Base-by-base conservation (phyloP, 805 yeast genomes). In the Scheffersomyces lignosus region DNA sequence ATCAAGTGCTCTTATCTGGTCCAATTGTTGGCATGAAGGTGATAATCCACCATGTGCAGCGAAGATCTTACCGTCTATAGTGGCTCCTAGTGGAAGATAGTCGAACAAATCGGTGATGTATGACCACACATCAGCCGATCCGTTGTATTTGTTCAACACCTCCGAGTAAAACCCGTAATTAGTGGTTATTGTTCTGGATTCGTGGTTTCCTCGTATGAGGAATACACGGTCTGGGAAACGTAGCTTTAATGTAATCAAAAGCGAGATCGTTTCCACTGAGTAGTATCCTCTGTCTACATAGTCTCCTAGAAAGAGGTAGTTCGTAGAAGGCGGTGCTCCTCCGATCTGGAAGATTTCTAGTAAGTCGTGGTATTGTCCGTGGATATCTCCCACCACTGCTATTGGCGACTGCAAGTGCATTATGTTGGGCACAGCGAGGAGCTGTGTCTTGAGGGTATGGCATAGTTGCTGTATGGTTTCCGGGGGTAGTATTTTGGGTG, bases 41-140 rank as follows among this genome's bases (percentile, higher is more conserved):
- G 96, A 87, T 4, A 93, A 64, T 0, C 99, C 99, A 4, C 99
- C 99, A 56, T 93, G 99, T 4, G 91, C 91, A 50, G 98, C 95
- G 59, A 93, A 93, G 3, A 95, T 78, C 27, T 81, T 78, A 53
- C 89, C 81, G 64, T 93, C 96, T 29, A 93, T 88, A 10, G 93
- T 88, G 14, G 91, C 96, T 15, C 91, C 83, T 5, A 90, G 68
- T 1, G 95, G 88, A 50, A 93, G 65, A 57, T 83, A 93, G 62
- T 93, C 99, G 67, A 93, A 93, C 48, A 90, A 66, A 60, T 89
- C 97, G 0, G 99, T 93, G 57, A 93, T 83, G 44, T 83, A 78
- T 18, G 78, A 64, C 99, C 99, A 95, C 3, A 88, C 95, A 27
- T 76, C 77, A 32, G 75, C 72, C 10, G 68, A 62, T 13, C 75